Conservation (phyloP, 371 early-diverging fungal genomes). For the Actinomortierella ambigua region DNA sequence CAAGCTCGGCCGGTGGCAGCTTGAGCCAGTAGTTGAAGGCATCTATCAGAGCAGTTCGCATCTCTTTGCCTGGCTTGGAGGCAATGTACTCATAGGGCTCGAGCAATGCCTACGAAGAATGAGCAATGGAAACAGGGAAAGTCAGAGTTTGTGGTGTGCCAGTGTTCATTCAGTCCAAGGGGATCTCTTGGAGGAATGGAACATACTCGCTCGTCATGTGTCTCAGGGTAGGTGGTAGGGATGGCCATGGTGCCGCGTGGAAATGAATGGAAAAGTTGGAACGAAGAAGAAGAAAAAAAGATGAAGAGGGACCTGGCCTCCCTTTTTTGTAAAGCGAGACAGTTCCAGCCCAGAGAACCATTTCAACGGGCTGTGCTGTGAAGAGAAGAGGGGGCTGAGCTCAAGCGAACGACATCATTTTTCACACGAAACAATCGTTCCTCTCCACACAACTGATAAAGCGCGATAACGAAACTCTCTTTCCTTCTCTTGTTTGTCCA, state of each 20-base stretch:
- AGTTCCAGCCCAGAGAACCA: too few species aligned
- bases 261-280: neutral
- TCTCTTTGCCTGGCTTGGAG: conserved; percentile 87
- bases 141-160: neutral
- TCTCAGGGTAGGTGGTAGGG: conserved; percentile 24
- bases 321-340: too few species aligned
- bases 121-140: neutral
- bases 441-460: too few species aligned
- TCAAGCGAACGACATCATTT: too few species aligned
- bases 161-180: neutral
- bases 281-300: neutral
- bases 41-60: conserved; percentile 84
- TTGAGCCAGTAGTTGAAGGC: conserved; percentile 91
- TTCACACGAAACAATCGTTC: too few species aligned
- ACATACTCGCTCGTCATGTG: conserved; percentile 31
- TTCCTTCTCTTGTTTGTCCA: too few species aligned
- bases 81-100: conserved; percentile 85
- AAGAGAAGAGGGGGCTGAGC: too few species aligned
- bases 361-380: too few species aligned
- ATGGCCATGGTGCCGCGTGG: conserved; percentile 16
- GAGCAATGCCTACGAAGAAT: conserved; percentile 58
- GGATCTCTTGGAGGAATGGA: too few species aligned
- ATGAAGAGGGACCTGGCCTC: too few species aligned
- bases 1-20: conserved; percentile 70
- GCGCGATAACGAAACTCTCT: too few species aligned